These are phyloP conservation scores for Cornus controversa DNA, from an alignment of 148 eudicot species.

Conservation along the genomic window DNA sequence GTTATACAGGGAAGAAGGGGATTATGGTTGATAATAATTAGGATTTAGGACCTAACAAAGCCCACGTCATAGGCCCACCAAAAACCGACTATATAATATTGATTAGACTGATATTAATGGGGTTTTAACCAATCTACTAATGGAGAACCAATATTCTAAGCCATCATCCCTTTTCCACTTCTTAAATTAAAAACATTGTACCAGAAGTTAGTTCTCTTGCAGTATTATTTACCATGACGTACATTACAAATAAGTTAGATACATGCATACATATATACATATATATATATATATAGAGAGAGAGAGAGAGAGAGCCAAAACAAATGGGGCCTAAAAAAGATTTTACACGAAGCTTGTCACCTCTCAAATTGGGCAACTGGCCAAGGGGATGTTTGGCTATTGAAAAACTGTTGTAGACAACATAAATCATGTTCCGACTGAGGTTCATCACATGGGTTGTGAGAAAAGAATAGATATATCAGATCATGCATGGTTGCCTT, in stretches of 20 bases:
- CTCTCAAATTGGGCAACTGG: background rate
- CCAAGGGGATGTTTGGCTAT: background rate
- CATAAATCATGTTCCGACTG: conserved; percentile 16
- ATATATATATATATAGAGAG: no score
- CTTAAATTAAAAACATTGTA: background rate
- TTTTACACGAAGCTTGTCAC: background rate
- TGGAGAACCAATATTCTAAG: background rate
- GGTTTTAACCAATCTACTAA: background rate
- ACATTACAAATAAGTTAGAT: background rate
- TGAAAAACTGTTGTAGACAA: conserved; percentile 16
- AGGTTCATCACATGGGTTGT: conserved; percentile 19
- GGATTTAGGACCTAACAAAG: background rate
- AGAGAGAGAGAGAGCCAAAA: background rate
- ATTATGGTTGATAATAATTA: no score
- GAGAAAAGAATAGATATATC: background rate
- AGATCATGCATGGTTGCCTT: conserved; percentile 5
- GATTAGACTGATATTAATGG: background rate
- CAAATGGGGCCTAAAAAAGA: background rate
- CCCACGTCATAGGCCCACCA: background rate
- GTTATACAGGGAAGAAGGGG: background rate
- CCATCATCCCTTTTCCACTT: background rate
- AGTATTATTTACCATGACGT: background rate
- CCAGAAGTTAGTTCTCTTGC: background rate
- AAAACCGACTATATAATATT: background rate
- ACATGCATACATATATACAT: no score